Conservation (phyloP, 108 stramenopile species). For the Cylindrotheca fusiformis region DNA sequence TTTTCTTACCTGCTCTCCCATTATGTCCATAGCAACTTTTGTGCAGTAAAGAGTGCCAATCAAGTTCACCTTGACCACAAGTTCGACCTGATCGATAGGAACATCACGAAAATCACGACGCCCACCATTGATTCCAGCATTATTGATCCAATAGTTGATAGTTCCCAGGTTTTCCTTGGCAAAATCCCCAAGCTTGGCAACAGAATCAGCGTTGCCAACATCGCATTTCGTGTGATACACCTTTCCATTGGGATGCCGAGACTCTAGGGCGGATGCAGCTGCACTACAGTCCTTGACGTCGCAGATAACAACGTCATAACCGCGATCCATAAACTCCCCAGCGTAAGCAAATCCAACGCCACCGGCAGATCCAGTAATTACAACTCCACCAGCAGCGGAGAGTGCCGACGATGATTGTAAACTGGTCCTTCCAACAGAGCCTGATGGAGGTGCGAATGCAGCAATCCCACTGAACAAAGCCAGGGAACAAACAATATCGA, state of each 20-base stretch:
- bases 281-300: conserved; percentile 77
- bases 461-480: conserved; percentile 4
- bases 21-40: conserved; percentile 87
- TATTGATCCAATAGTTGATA: conserved; percentile 90
- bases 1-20: conserved; percentile 68
- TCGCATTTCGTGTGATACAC: conserved; percentile 87
- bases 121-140: conserved; percentile 90
- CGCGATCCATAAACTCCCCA: conserved; percentile 88
- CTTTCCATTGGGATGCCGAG: conserved; percentile 61
- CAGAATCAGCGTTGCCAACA: conserved; percentile 63
- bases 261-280: conserved; percentile 68
- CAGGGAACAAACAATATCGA: conserved; percentile 5
- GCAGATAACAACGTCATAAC: conserved; percentile 87
- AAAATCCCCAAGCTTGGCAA: conserved; percentile 67
- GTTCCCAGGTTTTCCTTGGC: conserved; percentile 83
- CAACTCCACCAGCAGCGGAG: conserved; percentile 58
- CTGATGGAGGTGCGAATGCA: conserved; percentile 12
- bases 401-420: conserved; percentile 10
- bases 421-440: not conserved
- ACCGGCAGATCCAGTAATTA: conserved; percentile 79
- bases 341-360: conserved; percentile 93
- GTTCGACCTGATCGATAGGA: conserved; percentile 67
- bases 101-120: conserved; percentile 78
- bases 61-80: conserved; percentile 85
- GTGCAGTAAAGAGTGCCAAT: conserved; percentile 82